Conservation (phyloP, 305 asterid species). For the Fraxinus floribunda region DNA sequence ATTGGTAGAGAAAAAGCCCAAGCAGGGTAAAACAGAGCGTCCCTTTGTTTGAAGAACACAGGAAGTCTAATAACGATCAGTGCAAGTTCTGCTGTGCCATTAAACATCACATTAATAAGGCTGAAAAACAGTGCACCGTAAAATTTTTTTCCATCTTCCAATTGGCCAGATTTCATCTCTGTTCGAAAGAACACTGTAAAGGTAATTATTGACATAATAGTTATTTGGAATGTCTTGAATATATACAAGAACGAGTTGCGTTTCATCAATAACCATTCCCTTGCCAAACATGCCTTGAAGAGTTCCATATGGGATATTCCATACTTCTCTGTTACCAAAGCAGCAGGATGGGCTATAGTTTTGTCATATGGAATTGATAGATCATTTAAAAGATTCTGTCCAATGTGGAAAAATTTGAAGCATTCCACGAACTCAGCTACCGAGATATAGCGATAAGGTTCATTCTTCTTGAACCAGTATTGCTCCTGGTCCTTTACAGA, state of each 20-base stretch:
- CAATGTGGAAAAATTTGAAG: slow-evolving; percentile 68
- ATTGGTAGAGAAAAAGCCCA: slow-evolving; percentile 94
- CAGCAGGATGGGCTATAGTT: slow-evolving; percentile 77
- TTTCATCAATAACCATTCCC: slow-evolving; percentile 89
- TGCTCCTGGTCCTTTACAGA: slow-evolving; percentile 89
- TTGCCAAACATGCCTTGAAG: slow-evolving; percentile 67
- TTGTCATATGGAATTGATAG: slow-evolving; percentile 67
- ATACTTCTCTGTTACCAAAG: slow-evolving; percentile 73
- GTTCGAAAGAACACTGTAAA: slow-evolving; percentile 90
- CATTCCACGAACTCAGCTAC: slow-evolving; percentile 61
- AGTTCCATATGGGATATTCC: slow-evolving; percentile 84
- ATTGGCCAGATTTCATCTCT: slow-evolving; percentile 64
- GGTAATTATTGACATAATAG: slow-evolving; percentile 72
- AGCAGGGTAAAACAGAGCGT: slow-evolving; percentile 77
- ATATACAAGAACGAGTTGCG: slow-evolving; percentile 76
- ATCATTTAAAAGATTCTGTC: slow-evolving; percentile 64
- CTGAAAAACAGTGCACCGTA: slow-evolving; percentile 81
- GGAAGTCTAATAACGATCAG: slow-evolving; percentile 73
- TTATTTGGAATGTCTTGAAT: slow-evolving; percentile 82
- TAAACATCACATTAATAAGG: slow-evolving; percentile 81
- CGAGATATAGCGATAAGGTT: slow-evolving; percentile 61
- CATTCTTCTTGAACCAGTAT: slow-evolving; percentile 71
- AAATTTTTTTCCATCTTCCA: slow-evolving; percentile 68
- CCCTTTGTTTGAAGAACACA: slow-evolving; percentile 84
- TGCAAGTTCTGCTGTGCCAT: slow-evolving; percentile 90